Base-by-base conservation (phyloP, 2,329 filamentous ascomycete genomes). In the Trichophaea hybrida region DNA sequence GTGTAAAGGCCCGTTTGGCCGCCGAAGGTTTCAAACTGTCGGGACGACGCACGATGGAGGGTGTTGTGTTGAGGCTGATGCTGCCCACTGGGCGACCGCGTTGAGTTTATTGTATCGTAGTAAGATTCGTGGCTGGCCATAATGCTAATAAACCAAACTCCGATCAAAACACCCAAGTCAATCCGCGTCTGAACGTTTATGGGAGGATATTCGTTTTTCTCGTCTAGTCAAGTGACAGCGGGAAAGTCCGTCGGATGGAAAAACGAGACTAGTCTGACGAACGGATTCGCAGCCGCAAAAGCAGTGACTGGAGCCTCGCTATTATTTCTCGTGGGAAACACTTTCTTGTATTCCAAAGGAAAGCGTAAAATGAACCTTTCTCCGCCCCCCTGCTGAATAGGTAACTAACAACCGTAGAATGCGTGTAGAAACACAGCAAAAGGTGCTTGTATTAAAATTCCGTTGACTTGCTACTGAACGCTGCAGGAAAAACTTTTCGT, bases 21-120 rank as follows among this genome's bases (percentile, higher is more conserved):
- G 62, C 78, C 80, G 70, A 85, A 84, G 62, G 78, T 77, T 67
- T 94, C 88, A 71, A 90, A 87, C 67, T 86, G 85, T 68, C 88
- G 81, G 67, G 88, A 90, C 48, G 82, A 76, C 70, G 85, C 83
- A 67, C 86, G 81, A 69, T 85, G 81, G 60, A 86, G 75, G 60
- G 78, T 76, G 76, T 84, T 76, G 70, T 67, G 66, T 37, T 68
- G 65, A 31, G 64, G 64, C 48, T 68, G 67, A 5, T 65, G 61
- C 12, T 64, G 62, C 13, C 63, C 61, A 24, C 58, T 64, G 7
- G 64, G 59, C 24, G 63, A 65, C 43, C 64, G 61, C 50, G 60
- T 59, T 15, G 64, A 65, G 31, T 63, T 59, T 33, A 64, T 64
- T 35, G 59, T 65, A 32, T 66, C 63, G 57, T 65, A 66, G 58